phyloP scores from a whole-genome alignment of 2,329 filamentous ascomycete genomes.

The Conoideocrella luteorostrata region DNA sequence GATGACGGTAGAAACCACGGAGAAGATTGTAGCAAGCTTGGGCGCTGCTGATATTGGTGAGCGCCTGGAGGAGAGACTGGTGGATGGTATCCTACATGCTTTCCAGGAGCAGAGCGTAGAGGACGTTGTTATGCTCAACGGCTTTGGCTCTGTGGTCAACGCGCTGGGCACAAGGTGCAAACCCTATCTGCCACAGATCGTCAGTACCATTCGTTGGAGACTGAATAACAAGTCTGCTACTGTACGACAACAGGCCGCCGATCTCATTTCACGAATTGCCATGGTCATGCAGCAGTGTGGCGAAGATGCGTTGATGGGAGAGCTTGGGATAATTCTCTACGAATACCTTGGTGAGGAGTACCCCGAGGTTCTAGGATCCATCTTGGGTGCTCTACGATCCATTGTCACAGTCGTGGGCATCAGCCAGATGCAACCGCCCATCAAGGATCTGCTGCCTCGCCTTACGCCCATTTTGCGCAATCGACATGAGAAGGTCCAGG shows the following conservation, averaged over 20 bases:
- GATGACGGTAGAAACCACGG: constrained; percentile 97
- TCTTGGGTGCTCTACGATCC: constrained; percentile 86
- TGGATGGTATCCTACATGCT: constrained; percentile 90
- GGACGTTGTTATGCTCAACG: constrained; percentile 92
- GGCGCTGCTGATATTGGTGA: constrained; percentile 92
- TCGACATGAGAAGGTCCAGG: constrained; percentile 97
- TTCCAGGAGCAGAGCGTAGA: constrained; percentile 99
- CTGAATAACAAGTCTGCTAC: constrained; percentile 97
- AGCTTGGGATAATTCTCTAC: constrained; percentile 89
- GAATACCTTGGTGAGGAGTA: constrained; percentile 99
- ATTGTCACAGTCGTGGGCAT: constrained; percentile 98
- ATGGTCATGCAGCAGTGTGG: constrained; percentile 99
- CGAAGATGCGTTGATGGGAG: constrained; percentile 92
- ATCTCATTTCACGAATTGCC: constrained; percentile 92
- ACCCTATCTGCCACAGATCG: constrained; percentile 93
- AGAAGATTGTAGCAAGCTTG: constrained; percentile 89
- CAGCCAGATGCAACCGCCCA: constrained; percentile 95
- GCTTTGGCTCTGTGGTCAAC: constrained; percentile 96
- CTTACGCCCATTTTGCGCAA: constrained; percentile 97
- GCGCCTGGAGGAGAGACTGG: constrained; percentile 83
- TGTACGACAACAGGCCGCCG: constrained; percentile 92
- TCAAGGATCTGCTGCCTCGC: constrained; percentile 89
- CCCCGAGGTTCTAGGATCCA: constrained; percentile 93
- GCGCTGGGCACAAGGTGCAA: constrained; percentile 90
- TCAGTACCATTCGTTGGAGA: constrained; percentile 91